phyloP scores from a whole-genome alignment of 805 yeast species.

The Komagataella ulmi region DNA sequence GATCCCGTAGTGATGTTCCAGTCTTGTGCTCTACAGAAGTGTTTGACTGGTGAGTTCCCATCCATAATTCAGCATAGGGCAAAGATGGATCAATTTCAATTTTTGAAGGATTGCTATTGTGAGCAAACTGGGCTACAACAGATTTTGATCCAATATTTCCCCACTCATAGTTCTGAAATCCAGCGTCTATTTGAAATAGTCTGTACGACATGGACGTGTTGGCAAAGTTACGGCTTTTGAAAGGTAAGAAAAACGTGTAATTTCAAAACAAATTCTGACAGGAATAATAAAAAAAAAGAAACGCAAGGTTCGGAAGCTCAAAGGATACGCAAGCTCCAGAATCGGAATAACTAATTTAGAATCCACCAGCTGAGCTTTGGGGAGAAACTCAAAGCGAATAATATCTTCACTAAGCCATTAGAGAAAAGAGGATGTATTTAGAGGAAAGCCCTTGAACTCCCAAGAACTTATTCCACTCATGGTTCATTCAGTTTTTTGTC shows the following conservation, averaged over 20 bases:
- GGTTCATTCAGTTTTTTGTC: too few relatives aligned
- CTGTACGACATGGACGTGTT: background rate
- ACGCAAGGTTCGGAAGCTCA: background rate
- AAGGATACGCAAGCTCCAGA: background rate
- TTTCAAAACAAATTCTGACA: background rate
- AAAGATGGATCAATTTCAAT: slow-evolving; percentile 52
- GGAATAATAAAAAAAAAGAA: background rate
- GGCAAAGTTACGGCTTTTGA: background rate
- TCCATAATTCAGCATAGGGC: slow-evolving; percentile 98
- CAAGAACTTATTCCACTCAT: too few relatives aligned
- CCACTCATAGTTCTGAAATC: background rate
- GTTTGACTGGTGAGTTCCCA: slow-evolving; percentile 95
- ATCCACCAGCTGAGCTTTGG: background rate
- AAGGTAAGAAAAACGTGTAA: background rate
- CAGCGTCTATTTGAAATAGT: background rate
- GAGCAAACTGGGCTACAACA: slow-evolving; percentile 83
- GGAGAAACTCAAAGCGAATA: too few relatives aligned
- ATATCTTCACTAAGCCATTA: too few relatives aligned
- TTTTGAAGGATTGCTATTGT: slow-evolving; percentile 42
- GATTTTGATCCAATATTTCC: slow-evolving; percentile 70
- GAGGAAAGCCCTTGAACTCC: too few relatives aligned
- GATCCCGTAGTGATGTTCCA: slow-evolving; percentile 51
- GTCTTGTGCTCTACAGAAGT: slow-evolving; percentile 53
- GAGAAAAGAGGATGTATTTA: too few relatives aligned
- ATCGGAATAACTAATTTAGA: background rate